Evolutionary conservation across 2,329 filamentous ascomycete genomes (phyloP), one percentile per base, ranked within the genome.

Genomic region (Talaromyces funiculosus): DNA sequence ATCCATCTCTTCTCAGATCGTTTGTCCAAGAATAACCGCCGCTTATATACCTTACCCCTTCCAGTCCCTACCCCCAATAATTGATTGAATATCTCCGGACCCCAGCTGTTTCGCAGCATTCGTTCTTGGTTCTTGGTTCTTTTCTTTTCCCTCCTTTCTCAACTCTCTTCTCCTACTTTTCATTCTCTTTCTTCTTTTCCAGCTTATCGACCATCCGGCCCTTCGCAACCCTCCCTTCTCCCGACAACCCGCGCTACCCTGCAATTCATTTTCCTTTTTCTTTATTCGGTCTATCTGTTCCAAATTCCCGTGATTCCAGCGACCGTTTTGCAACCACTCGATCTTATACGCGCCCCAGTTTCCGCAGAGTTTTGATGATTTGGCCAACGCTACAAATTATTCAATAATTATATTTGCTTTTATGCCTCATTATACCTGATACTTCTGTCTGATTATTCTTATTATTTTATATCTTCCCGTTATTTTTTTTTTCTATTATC

Each of bases 131-230:
- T 63, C 57, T 57, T 35, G 51, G 51, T 49, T 16, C 18, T 22
- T 20, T 59, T 14, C 45, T n/a, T 59, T 26, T 31, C n/a, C 26
- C 26, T 33, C 14, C 45, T 33, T 33, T 33, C 20, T n/a, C 16
- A 5, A 29, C 9, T 29, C 43, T 24, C 3, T 29, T 14, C n/a
- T 14, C 14, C n/a, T 47, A n/a, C 22, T 31, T 26, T 29, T n/a
- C 16, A 4, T 16, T 29, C 43, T 47, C 43, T 47, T 42, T 3
- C 7, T 20, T 20, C 42, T 62, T 54, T 53, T 64, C 38, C 43
- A 64, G 63, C 58, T 64, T 33, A 37, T 64, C 43, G 63, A 62
- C n/a, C 49, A 29, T 29, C 24, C 8, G 29, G n/a, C n/a, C 47
- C 29, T 20, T 51, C 29, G n/a, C 29, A 22, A 35, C 22, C 10